Conservation (phyloP, 2,329 filamentous ascomycete species). For the Botrytis byssoidea region DNA sequence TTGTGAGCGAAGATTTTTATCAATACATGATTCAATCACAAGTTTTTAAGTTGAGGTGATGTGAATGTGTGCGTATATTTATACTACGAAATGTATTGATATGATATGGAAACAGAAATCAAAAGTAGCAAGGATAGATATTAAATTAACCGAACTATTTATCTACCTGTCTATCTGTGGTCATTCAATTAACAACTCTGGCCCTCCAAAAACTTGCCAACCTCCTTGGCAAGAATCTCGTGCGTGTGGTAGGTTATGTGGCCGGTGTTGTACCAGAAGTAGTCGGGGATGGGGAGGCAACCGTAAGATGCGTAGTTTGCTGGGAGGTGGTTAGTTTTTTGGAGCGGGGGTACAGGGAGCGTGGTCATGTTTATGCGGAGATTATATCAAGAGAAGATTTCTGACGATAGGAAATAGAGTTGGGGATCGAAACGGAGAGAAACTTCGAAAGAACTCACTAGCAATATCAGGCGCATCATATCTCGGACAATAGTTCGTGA, state of each 20-base stretch:
- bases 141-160: neutral
- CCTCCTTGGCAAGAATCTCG: conserved; percentile 40
- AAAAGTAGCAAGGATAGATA: neutral
- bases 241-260: conserved; percentile 47
- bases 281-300: conserved; percentile 45
- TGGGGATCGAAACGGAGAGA: neutral
- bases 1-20: neutral
- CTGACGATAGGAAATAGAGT: neutral
- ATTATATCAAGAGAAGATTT: neutral
- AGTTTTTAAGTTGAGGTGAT: neutral
- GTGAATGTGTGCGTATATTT: neutral
- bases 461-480: conserved; percentile 49
- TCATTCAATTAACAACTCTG: neutral
- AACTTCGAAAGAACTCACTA: conserved; percentile 18
- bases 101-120: neutral
- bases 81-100: neutral
- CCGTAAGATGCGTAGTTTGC: conserved; percentile 46
- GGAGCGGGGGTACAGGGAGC: neutral
- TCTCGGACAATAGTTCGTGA: conserved; percentile 45
- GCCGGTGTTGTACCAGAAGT: conserved; percentile 50
- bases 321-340: neutral
- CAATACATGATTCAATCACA: neutral
- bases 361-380: neutral
- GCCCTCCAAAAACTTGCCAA: conserved; percentile 29
- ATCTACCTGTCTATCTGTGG: neutral